These are phyloP conservation scores for Periconia macrospinosa DNA, from an alignment of 2,329 filamentous ascomycete genomes.

Conservation along the genomic window DNA sequence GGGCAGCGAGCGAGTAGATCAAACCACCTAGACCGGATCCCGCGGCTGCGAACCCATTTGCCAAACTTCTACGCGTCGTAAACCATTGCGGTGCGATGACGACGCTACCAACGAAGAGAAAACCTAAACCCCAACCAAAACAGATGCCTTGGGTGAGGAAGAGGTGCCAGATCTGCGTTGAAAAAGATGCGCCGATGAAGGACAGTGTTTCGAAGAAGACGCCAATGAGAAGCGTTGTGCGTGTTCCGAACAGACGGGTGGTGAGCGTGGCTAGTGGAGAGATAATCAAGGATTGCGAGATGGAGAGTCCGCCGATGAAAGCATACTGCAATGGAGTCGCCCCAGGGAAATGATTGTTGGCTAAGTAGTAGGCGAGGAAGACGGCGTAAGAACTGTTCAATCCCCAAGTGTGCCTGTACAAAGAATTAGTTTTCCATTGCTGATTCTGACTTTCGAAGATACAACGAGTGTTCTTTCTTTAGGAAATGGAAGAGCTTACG, in stretches of 20 bases:
- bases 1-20: conserved; percentile 67
- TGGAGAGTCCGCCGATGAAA: conserved; percentile 73
- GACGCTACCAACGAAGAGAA: conserved; percentile 71
- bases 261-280: conserved; percentile 68
- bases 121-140: conserved; percentile 79
- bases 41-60: conserved; percentile 68
- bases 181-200: conserved; percentile 72
- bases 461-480: background rate
- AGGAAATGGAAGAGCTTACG: conserved; percentile 26
- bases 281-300: conserved; percentile 66
- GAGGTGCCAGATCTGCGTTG: conserved; percentile 71
- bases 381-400: conserved; percentile 73
- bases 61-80: conserved; percentile 65
- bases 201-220: conserved; percentile 64
- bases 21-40: conserved; percentile 77
- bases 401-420: conserved; percentile 69
- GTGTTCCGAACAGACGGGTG: conserved; percentile 65
- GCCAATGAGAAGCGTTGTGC: conserved; percentile 65
- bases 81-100: conserved; percentile 77
- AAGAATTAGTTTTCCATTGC: background rate
- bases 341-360: conserved; percentile 62
- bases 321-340: conserved; percentile 70
- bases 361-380: conserved; percentile 72
- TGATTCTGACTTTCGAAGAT: background rate
- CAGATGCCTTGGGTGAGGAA: conserved; percentile 74